These are phyloP conservation scores for Cymbopogon flexuosus DNA, from an alignment of 202 grass and related monocot species.

Conservation along the genomic window DNA sequence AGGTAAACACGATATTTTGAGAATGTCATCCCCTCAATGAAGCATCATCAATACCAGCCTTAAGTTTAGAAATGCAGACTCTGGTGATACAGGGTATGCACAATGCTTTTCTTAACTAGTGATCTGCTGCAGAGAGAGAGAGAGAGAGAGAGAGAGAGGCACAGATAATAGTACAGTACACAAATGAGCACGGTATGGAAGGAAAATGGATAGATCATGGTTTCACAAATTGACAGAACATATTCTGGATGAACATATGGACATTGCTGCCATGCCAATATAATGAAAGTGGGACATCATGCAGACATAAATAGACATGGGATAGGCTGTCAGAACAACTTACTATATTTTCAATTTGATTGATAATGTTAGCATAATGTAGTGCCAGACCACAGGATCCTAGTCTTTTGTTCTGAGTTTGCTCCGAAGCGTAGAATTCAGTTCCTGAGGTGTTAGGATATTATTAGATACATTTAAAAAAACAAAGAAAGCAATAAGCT, in stretches of 20 bases:
- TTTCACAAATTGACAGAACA: background rate
- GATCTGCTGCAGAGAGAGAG: constrained; percentile 7
- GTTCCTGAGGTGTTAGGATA: constrained; percentile 38
- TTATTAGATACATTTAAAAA: background rate
- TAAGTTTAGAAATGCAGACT: background rate
- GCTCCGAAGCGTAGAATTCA: constrained; percentile 15
- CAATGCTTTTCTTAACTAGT: background rate
- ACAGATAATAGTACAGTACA: background rate
- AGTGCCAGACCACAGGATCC: constrained; percentile 76
- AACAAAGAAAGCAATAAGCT: background rate
- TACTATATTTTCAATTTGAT: constrained; percentile 98
- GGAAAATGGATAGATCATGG: background rate
- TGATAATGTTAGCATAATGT: constrained; percentile 97
- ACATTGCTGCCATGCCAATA: background rate
- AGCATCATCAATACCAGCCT: background rate
- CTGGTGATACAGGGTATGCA: background rate
- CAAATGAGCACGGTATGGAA: background rate
- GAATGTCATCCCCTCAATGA: background rate
- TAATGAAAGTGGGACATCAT: background rate
- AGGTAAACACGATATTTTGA: constrained; percentile 4
- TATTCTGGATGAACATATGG: background rate
- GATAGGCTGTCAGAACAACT: constrained; percentile 42
- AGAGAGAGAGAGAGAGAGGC: constrained; percentile 3
- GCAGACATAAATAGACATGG: background rate
- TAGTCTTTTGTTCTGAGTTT: constrained; percentile 51